Base-by-base conservation (phyloP, 2,329 filamentous ascomycete species). In the Colletotrichum brevisporum region DNA sequence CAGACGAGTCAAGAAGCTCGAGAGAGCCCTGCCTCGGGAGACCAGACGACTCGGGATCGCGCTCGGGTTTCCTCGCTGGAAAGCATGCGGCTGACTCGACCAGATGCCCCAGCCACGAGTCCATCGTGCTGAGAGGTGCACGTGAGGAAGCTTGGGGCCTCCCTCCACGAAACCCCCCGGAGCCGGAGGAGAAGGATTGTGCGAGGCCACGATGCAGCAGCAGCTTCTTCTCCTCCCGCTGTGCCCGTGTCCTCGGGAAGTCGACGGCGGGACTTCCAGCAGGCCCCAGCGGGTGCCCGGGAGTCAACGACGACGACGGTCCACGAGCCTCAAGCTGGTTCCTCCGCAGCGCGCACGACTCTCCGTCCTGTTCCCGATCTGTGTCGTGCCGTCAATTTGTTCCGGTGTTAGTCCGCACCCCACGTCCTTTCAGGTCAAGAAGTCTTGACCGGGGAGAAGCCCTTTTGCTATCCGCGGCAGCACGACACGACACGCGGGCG, bases 1-100 rank as follows among this genome's bases (percentile, higher is more conserved):
- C n/a, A 18, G 18, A 10, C 43, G 51, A 56, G 51, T 62, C 51
- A 67, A 56, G 24, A 31, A 52, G 51, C 51, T 45, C 60, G 12
- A 39, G 10, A n/a, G 36, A 27, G 43, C 31, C 26, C 18, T 36
- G 57, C 57, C 27, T 15, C 45, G 18, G 13, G 39, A 50, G 16
- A 48, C 45, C 26, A 36, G n/a, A 47, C 16, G 48, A 26, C 21
- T 21, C 47, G 41, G 47, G 27, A 26, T 47, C 26, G 27, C 15
- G 15, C 18, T 45, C n/a, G 10, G 43, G 41, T 36, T 36, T 55
- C 36, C 12, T 18, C 13, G 39, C 21, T 13, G 26, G 45, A 9
- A 36, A 9, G 31, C 9, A 10, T 36, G 8, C 6, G 31, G 31
- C 31, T 36, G 31, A 36, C 31, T 36, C 31, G 31, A 27, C 27